phyloP scores from a whole-genome alignment of 176 grass and related monocot genomes.

The Cocos nucifera region DNA sequence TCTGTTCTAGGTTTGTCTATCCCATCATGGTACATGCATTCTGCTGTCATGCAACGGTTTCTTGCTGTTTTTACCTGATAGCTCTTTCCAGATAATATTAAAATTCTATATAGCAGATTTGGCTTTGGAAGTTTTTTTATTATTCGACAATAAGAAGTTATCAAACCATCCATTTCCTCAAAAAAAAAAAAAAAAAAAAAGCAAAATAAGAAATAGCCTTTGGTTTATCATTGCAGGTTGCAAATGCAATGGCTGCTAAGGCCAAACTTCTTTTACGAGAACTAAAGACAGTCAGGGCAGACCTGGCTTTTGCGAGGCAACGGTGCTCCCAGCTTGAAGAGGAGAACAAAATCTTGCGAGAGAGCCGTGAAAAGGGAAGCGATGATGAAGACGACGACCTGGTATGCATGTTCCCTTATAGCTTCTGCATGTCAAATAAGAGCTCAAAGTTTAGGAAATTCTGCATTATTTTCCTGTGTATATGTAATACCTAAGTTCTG shows the following conservation, averaged over 20 bases:
- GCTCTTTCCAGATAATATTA: too few relatives aligned
- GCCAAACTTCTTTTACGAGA: conserved; percentile 14
- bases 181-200: too few relatives aligned
- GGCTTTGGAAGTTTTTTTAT: too few relatives aligned
- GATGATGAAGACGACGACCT: conserved; percentile 11
- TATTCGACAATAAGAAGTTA: too few relatives aligned
- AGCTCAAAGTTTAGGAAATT: background rate
- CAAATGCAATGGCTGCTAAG: conserved; percentile 22
- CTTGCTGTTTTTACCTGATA: too few relatives aligned
- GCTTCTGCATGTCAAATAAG: background rate
- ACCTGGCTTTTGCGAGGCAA: conserved; percentile 12
- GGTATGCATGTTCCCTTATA: conserved; percentile 4
- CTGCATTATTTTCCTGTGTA: background rate
- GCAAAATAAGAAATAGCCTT: background rate
- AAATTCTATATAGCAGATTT: too few relatives aligned
- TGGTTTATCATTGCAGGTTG: conserved; percentile 8
- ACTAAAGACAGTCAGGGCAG: conserved; percentile 15
- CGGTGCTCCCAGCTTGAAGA: conserved; percentile 18
- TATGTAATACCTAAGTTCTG: too few relatives aligned
- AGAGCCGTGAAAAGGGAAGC: conserved; percentile 9
- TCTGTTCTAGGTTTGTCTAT: too few relatives aligned
- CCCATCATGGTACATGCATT: too few relatives aligned
- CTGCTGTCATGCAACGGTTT: too few relatives aligned
- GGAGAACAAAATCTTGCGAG: conserved; percentile 14
- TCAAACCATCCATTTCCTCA: too few relatives aligned